Base-by-base conservation (phyloP, 371 early-diverging fungal species). In the Mucor plumbeus region DNA sequence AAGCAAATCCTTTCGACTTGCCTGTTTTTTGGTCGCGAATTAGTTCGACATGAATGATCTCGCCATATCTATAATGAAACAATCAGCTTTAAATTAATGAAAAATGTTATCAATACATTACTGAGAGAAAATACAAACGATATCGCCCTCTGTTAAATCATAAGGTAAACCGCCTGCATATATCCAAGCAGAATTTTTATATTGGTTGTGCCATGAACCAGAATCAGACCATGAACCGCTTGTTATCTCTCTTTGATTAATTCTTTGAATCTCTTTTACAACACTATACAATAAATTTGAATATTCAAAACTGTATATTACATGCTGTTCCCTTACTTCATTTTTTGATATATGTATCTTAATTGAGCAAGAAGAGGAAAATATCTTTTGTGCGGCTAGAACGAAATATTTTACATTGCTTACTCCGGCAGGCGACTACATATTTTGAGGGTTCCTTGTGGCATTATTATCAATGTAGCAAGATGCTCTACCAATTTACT, bases 121-220 rank as follows among this genome's bases (percentile, higher is more conserved):
- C 91, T 97, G 97, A 21, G 97, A 96, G 63, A 97, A 93, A 36
- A 97, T 90, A 65, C 91, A 90, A 35, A 96, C 88, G 63, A 96
- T 69, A 73, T 97, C 98, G 48, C 97, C 97, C 75, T 98, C 98
- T 21, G 93, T 94, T 50, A 96, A 75, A n/a, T 94, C 90, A 74
- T 73, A 95, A 0, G 90, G 87, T 0, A 98, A 69, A 7, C 93
- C 92, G 56, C 97, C 97, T n/a, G 87, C 88, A 82, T 87, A 97
- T 36, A 97, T 82, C 80, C 96, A 95, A 0, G 97, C 91, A 7
- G 95, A 92, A 69, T 96, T 90, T 73, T 86, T 90, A 79, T 94
- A 96, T 65, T 94, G 91, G 41, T 87, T 91, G 78, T 97, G 98
- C 97, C 97, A 97, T 15, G 94, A 93, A 21, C 76, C 85, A 1